Base-by-base conservation (phyloP, 2,329 filamentous ascomycete genomes). In the Hymenoscyphus scutula region DNA sequence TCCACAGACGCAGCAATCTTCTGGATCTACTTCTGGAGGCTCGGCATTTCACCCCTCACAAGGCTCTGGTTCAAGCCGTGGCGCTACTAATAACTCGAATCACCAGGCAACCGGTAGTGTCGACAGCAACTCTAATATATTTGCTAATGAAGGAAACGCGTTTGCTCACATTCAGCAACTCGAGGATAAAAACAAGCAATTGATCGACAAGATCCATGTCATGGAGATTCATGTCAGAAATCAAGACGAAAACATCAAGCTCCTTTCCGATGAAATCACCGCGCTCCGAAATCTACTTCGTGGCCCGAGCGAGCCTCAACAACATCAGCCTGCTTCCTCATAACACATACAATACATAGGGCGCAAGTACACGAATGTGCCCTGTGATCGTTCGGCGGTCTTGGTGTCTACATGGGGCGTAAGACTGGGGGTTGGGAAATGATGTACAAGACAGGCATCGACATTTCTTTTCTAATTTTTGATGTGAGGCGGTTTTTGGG, bases 121-220 rank as follows among this genome's bases (percentile, higher is more conserved):
- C 17, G 84, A 84, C 51, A 87, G 84, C 70, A 85, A 84, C 67
- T 84, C 84, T 65, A 91, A 91, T 69, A 80, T 91, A 64, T 88
- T 91, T 74, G 79, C 85, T 59, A 77, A 82, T 59, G 84, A 86
- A 58, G 80, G 85, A 65, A 87, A 86, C 51, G 78, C 93, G 8
- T 92, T 88, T 88, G 78, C 81, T 3, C 92, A 92, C 70, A 84
- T 93, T 37, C 86, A 91, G 62, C 82, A 81, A 19, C 78, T 94
- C 57, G 90, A 94, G 71, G 83, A 85, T 13, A 78, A 78, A 67
- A 73, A 84, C n/a, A 79, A 80, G 61, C 74, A 77, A 13, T 70
- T 83, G 25, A 76, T 75, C 41, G 80, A 82, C 37, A 77, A 77
- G 57, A 73, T 82, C 19, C 74, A 76, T 45, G 69, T 69, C 5